These are phyloP conservation scores for Neofusicoccum parvum DNA, from an alignment of 2,329 filamentous ascomycete genomes.

Conservation along the genomic window DNA sequence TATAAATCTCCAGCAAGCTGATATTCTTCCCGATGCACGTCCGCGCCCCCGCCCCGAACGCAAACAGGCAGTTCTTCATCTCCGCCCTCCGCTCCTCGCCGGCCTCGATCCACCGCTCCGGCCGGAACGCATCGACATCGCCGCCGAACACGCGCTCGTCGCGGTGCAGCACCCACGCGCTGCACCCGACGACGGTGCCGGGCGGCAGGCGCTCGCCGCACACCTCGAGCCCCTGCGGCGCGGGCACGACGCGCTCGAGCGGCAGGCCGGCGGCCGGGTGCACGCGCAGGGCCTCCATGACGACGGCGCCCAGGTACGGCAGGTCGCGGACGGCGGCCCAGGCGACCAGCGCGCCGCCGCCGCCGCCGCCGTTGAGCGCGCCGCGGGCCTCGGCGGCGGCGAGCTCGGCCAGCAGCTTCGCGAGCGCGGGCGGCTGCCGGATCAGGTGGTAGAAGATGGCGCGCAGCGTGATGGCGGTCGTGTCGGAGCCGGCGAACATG, in stretches of 20 bases:
- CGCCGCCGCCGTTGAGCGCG: too few species aligned
- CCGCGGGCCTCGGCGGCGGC: constrained; percentile 22
- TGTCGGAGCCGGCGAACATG: constrained; percentile 6
- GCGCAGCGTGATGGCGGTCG: constrained; percentile 34
- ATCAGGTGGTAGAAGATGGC: constrained; percentile 42
- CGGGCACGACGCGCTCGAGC: constrained; percentile 55
- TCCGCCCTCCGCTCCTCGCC: constrained; percentile 30
- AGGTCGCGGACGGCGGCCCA: constrained; percentile 10
- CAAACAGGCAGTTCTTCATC: constrained; percentile 37
- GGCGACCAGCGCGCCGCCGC: too few species aligned
- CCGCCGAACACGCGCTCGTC: constrained; percentile 1
- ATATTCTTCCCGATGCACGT: constrained; percentile 41
- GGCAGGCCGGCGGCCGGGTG: constrained; percentile 53
- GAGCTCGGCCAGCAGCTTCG: constrained; percentile 32
- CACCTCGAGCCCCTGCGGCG: constrained; percentile 36
- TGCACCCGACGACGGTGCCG: constrained; percentile 14
- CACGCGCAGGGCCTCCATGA: constrained; percentile 55
- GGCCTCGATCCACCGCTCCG: constrained; percentile 16
- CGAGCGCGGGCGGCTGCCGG: constrained; percentile 27
- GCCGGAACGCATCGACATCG: constrained; percentile 1
- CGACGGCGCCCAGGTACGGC: constrained; percentile 54
- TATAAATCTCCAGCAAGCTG: constrained; percentile 39
- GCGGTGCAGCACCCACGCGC: constrained; percentile 16
- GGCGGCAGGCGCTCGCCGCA: not conserved
- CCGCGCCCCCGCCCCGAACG: constrained; percentile 42